Evolutionary conservation across 768 basidiomycete genomes (phyloP).

Genomic region (Suillus weaverae): DNA sequence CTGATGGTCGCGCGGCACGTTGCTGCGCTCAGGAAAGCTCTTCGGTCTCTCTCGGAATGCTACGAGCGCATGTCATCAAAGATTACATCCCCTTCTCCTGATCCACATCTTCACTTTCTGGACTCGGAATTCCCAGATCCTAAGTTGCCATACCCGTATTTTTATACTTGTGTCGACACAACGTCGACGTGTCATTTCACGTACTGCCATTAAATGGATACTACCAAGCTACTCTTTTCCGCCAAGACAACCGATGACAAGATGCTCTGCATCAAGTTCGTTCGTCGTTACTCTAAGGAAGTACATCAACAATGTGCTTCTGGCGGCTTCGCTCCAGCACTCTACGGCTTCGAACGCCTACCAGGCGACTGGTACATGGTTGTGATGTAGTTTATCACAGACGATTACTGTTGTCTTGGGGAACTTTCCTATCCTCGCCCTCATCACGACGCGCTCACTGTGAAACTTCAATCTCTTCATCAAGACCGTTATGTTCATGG

Average conservation of each 20-base stretch:
- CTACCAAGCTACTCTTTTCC: neutral
- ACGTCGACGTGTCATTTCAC: neutral
- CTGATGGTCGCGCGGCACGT: constrained; percentile 20
- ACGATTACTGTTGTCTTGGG: constrained; percentile 5
- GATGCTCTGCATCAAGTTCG: constrained; percentile 17
- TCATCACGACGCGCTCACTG: neutral
- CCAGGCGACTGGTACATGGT: constrained; percentile 31
- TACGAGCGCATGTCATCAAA: constrained; percentile 12
- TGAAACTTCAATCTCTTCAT: constrained; percentile 10
- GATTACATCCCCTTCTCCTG: neutral
- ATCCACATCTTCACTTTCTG: neutral
- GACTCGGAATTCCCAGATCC: neutral
- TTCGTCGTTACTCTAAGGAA: constrained; percentile 14
- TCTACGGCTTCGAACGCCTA: constrained; percentile 24
- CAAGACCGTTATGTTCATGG: constrained; percentile 31
- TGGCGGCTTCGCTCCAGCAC: constrained; percentile 19
- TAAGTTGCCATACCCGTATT: neutral
- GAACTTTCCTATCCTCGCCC: neutral
- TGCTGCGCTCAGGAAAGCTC: constrained; percentile 27
- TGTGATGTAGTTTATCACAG: constrained; percentile 25
- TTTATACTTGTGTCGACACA: neutral
- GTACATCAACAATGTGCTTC: constrained; percentile 19
- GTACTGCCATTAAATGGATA: neutral
- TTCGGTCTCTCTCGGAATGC: constrained; percentile 22
- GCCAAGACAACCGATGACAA: neutral